A percentile compares a stretch with the other conserved stretches of the same genome.
Conservation (phyloP, 2,329 filamentous ascomycete species). For the Colletotrichum ledebouriae region DNA sequence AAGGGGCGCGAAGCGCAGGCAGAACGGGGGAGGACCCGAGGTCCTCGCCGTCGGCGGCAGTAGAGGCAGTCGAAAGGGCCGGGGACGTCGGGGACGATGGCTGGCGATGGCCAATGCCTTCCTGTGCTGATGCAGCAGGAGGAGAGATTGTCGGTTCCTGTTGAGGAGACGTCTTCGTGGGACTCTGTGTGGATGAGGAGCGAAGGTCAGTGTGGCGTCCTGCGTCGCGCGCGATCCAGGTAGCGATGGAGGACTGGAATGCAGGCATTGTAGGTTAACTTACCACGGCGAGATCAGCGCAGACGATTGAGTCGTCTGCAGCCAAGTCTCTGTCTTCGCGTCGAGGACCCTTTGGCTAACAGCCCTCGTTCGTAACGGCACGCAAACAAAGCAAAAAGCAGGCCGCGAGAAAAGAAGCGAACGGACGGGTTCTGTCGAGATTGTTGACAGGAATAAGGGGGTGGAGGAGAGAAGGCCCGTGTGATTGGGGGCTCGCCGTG, state of each 20-base stretch:
- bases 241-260: constrained; percentile 14
- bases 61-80: constrained; percentile 72
- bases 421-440: constrained; percentile 36
- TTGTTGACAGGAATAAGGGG: constrained; percentile 42
- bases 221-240: constrained; percentile 11
- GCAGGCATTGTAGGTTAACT: constrained; percentile 47
- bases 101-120: constrained; percentile 60
- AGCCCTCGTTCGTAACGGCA: constrained; percentile 32
- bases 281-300: constrained; percentile 71
- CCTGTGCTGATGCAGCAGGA: constrained; percentile 74
- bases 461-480: constrained; percentile 39
- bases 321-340: constrained; percentile 64
- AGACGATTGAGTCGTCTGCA: constrained; percentile 72
- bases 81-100: constrained; percentile 64
- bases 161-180: constrained; percentile 69
- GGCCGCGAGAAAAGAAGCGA: constrained; percentile 29
- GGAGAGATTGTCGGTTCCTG: constrained; percentile 62
- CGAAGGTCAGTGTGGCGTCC: constrained; percentile 39
- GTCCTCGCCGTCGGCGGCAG: constrained; percentile 68
- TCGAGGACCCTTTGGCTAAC: constrained; percentile 43
- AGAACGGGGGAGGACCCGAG: constrained; percentile 70
- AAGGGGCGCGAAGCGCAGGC: constrained; percentile 70
- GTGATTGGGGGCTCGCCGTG: constrained; percentile 37
- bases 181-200: constrained; percentile 49
- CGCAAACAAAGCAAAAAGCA: constrained; percentile 23